Conservation (phyloP, 1,139 yeast species). For the Nakaseomyces bracarensis region DNA sequence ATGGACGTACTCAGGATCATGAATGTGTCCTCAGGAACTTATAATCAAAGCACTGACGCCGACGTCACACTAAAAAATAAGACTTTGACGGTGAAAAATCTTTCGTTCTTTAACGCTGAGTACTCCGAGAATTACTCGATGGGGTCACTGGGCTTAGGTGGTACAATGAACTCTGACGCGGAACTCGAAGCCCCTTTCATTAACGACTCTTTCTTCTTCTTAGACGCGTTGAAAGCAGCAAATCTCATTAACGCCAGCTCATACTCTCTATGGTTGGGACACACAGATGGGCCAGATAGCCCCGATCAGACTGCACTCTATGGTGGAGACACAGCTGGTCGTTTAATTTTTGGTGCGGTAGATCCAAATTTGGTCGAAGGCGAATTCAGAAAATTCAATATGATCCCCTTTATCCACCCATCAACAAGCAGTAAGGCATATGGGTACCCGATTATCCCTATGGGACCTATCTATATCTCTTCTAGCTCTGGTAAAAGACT, state of each 20-base stretch:
- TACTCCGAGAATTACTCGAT: conserved; percentile 36
- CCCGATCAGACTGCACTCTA: neutral
- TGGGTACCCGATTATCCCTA: conserved; percentile 48
- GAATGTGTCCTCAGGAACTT: neutral
- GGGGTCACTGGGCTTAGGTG: conserved; percentile 57
- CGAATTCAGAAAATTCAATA: conserved; percentile 41
- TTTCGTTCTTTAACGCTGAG: conserved; percentile 34
- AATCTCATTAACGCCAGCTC: conserved; percentile 40
- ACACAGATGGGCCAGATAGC: conserved; percentile 7
- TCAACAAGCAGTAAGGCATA: conserved; percentile 27
- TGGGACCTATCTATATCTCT: conserved; percentile 46
- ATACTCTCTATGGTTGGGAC: conserved; percentile 47
- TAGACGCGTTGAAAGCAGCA: conserved; percentile 33
- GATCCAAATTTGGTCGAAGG: conserved; percentile 42
- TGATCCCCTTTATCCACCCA: conserved; percentile 39
- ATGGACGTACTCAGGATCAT: conserved; percentile 17
- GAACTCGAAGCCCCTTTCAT: conserved; percentile 18
- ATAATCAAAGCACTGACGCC: neutral
- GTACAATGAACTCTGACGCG: conserved; percentile 16
- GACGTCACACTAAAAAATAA: neutral
- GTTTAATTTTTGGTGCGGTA: conserved; percentile 53
- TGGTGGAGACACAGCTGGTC: conserved; percentile 28
- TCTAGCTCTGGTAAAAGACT: conserved; percentile 37
- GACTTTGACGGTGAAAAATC: conserved; percentile 14
- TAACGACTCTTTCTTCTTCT: conserved; percentile 36